These are phyloP conservation scores for Diplosphaera chodatii DNA, from an alignment of 139 green algal species.

Conservation along the genomic window DNA sequence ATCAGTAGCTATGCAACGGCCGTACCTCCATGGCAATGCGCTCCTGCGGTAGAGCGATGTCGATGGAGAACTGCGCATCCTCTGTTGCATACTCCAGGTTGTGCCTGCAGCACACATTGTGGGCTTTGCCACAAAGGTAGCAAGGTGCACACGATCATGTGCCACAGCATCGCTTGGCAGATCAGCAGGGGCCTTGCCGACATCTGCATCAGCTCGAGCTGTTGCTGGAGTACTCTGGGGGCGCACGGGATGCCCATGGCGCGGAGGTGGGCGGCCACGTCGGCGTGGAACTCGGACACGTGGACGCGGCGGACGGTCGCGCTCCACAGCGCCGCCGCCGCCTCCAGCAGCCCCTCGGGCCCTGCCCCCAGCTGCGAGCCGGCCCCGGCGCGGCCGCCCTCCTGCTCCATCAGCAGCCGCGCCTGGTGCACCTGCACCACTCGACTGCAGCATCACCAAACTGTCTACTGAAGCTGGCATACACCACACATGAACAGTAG, in stretches of 20 bases:
- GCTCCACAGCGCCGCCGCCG: neutral
- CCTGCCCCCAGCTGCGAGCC: no score
- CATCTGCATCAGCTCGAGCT: no score
- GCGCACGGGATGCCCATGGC: neutral
- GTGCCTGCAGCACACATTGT: neutral
- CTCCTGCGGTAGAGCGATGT: constrained; percentile 35
- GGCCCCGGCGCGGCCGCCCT: neutral
- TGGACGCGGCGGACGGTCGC: neutral
- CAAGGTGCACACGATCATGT: no score
- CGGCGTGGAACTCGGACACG: neutral
- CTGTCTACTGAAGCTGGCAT: no score
- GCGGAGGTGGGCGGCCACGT: neutral
- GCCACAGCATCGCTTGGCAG: no score
- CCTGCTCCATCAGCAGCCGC: constrained; percentile 7
- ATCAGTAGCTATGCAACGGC: no score
- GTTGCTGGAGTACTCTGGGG: no score
- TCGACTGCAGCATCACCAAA: neutral
- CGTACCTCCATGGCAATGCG: constrained; percentile 13
- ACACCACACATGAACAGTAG: no score
- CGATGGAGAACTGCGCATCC: constrained; percentile 30
- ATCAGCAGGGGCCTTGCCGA: no score
- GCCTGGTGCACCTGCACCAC: constrained; percentile 13
- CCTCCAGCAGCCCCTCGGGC: neutral
- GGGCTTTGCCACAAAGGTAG: no score
- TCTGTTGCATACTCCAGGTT: constrained; percentile 15